Base-by-base conservation (phyloP, 305 asterid genomes). In the Solanum hybrid region DNA sequence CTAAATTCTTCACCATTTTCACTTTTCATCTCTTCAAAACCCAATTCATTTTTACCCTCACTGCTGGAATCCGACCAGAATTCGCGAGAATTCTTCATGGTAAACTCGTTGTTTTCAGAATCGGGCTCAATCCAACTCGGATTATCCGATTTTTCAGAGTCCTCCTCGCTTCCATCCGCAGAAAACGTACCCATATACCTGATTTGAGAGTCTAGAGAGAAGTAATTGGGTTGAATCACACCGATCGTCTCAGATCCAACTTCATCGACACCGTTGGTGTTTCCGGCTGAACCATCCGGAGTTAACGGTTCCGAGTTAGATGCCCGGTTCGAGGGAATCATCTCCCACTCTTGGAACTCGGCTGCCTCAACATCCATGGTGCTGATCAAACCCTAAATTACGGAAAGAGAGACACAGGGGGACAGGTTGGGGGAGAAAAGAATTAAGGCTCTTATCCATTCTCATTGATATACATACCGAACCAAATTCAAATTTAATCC, bases 101-200 rank as follows among this genome's bases (percentile, higher is more conserved):
- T 90, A 91, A 85, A 94, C 80, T 92, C 95, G 69, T 90, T 87
- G 73, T 90, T 87, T 64, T 92, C 96, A 46, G 89, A 91, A n/a
- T 91, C 95, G 17, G 98, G 99, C 87, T 95, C 99, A 88, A 95
- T 92, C 99, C 98, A 95, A 86, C 96, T 94, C 2, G 98, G 99
- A 85, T 93, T 94, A 90, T 95, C 99, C 9, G 97, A 96, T 10
- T 32, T 71, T 40, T 71, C 95, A 35, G 94, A 92, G 24, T 66
- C 94, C 79, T 93, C 95, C 87, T 93, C 93, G 64, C 89, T 92
- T 87, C 94, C 95, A 90, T 89, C 94, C 73, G 79, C 42, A 26
- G 90, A 40, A 81, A 85, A 40, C 37, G 71, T 38, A 89, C 89
- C 92, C 71, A 37, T 90, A 32, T 2, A 77, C 14, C 89, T 92